These are phyloP conservation scores for Gomphus bonarii DNA, from an alignment of 1,284 basidiomycete species.

Conservation along the genomic window DNA sequence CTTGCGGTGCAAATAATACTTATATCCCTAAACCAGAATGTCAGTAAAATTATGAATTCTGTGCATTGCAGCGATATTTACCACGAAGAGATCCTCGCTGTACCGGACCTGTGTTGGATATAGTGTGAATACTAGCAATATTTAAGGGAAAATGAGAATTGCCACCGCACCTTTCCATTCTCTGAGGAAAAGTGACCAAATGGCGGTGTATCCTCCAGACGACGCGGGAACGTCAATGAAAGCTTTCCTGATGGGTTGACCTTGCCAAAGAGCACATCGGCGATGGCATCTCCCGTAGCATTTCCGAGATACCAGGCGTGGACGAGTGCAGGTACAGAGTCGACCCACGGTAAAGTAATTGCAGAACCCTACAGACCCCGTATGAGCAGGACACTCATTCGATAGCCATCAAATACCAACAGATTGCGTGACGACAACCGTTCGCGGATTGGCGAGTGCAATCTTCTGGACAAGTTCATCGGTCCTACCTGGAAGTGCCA, in stretches of 20 bases:
- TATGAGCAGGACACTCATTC: not conserved
- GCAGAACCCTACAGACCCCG: constrained; percentile 40
- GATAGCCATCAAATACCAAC: constrained; percentile 30
- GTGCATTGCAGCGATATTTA: too few species aligned
- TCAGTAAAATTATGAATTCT: too few species aligned
- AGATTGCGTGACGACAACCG: constrained; percentile 57
- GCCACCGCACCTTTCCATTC: too few species aligned
- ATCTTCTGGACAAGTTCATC: constrained; percentile 54
- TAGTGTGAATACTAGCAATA: too few species aligned
- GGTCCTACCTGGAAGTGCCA: constrained; percentile 48
- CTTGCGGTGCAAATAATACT: constrained; percentile 35
- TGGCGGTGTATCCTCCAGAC: constrained; percentile 28
- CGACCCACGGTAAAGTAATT: constrained; percentile 56
- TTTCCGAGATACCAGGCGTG: constrained; percentile 70
- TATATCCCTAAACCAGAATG: constrained; percentile 30
- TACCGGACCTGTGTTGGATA: too few species aligned
- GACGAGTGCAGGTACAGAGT: constrained; percentile 39
- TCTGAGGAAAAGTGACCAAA: constrained; percentile 18
- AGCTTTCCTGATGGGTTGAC: constrained; percentile 65
- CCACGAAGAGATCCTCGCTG: constrained; percentile 22
- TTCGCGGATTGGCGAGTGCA: constrained; percentile 49
- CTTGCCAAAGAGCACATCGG: constrained; percentile 62
- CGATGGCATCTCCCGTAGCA: constrained; percentile 64
- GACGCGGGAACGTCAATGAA: constrained; percentile 21
- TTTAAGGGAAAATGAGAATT: too few species aligned